Evolutionary conservation across 495 filamentous ascomycete genomes (phyloP).

Genomic region (Aspergillus bertholletiae): DNA sequence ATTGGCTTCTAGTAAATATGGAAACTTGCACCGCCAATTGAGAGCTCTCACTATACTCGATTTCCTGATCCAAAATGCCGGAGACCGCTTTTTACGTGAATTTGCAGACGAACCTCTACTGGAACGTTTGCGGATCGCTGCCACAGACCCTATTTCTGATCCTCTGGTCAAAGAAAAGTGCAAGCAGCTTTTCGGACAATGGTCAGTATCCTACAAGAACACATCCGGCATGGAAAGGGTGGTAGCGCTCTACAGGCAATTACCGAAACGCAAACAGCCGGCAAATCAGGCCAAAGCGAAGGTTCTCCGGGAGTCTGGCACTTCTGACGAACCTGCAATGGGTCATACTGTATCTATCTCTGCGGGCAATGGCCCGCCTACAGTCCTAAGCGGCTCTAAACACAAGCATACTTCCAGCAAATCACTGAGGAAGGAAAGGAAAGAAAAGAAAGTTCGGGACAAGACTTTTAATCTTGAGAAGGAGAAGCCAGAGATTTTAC

Average conservation of each 20-base stretch:
- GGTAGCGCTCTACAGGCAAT: slow-evolving; percentile 73
- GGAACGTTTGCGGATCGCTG: slow-evolving; percentile 85
- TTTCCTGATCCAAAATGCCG: slow-evolving; percentile 91
- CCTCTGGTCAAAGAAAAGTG: slow-evolving; percentile 81
- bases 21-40: slow-evolving; percentile 85
- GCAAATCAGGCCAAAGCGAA: slow-evolving; percentile 70
- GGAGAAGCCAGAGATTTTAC: slow-evolving; percentile 81
- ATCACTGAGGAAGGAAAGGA: slow-evolving; percentile 35
- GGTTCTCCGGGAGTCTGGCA: slow-evolving; percentile 72
- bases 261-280: slow-evolving; percentile 64
- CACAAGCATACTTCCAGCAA: slow-evolving; percentile 31
- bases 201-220: slow-evolving; percentile 79
- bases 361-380: slow-evolving; percentile 37
- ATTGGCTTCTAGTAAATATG: slow-evolving; percentile 69
- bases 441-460: slow-evolving; percentile 42
- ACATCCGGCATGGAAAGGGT: slow-evolving; percentile 78
- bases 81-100: slow-evolving; percentile 75
- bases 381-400: slow-evolving; percentile 31
- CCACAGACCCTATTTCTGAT: slow-evolving; percentile 81
- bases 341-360: slow-evolving; percentile 44
- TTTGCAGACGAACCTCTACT: slow-evolving; percentile 93
- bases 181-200: slow-evolving; percentile 79
- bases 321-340: slow-evolving; percentile 56
- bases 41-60: slow-evolving; percentile 89
- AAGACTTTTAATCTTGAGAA: slow-evolving; percentile 73